Conservation (phyloP, 768 basidiomycete species). For the Mycena galericulata region DNA sequence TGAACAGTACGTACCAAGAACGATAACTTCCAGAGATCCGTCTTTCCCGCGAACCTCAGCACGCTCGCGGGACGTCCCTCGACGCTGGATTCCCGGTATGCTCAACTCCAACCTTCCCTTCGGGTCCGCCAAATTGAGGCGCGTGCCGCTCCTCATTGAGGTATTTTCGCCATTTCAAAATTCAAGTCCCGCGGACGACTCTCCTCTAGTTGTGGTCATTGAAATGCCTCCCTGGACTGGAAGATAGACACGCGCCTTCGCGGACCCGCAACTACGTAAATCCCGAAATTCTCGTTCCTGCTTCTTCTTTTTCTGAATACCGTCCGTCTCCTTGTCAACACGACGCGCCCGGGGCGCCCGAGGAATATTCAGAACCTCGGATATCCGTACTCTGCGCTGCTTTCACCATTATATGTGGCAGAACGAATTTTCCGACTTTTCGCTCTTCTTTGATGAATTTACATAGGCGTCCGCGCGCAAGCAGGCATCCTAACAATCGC, state of each 20-base stretch:
- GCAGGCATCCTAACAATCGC: constrained; percentile 8
- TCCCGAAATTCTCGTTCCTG: background rate
- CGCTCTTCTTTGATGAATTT: constrained; percentile 5
- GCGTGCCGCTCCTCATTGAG: constrained; percentile 8
- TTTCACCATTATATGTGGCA: background rate
- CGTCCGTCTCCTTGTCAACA: constrained; percentile 18
- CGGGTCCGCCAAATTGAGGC: background rate
- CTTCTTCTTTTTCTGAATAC: constrained; percentile 14
- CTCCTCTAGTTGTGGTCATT: background rate
- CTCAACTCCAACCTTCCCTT: background rate
- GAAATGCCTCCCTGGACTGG: background rate
- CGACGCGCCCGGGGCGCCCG: background rate
- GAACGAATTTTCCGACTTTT: constrained; percentile 7
- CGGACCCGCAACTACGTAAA: constrained; percentile 23
- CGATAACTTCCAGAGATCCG: no score
- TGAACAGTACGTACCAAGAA: no score
- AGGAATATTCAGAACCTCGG: background rate
- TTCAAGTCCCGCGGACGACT: constrained; percentile 8
- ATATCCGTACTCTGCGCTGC: background rate
- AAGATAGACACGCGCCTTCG: constrained; percentile 3
- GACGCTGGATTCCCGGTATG: no score
- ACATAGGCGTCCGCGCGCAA: constrained; percentile 4
- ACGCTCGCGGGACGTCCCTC: no score
- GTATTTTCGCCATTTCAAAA: background rate
- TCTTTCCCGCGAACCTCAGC: no score